Evolutionary conservation across 441 rosid species (phyloP), one percentile per base, ranked within the genome.

Genomic region (Mallotus japonicus): DNA sequence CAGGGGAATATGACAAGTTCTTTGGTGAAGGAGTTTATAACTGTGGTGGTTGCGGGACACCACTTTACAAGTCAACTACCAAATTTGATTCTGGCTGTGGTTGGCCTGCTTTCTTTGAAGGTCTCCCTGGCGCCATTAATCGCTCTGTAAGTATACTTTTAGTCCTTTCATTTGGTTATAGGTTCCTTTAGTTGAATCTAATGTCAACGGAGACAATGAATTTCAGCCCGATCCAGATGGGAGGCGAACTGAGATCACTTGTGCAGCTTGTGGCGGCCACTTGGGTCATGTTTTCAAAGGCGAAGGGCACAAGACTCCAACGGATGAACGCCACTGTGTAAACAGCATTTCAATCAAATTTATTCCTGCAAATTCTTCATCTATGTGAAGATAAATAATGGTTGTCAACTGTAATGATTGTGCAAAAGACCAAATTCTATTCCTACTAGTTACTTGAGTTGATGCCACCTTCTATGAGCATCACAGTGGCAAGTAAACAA

Each of bases 191-290:
- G 37, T 42, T 16, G 15, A 51, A 46, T 16, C 14, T 9, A 34
- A n/a, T 34, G 19, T 42, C 44, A 60, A 22, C 8, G 8, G 56
- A 57, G 34, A 61, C 32, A 34, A 17, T 76, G 49, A 59, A 59
- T 28, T 78, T 66, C 88, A 94, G 97, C 77, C 86, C 0, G 99
- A 92, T 69, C 87, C 97, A n/a, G 97, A 95, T 74, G 99, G 97
- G 83, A 76, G 82, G 83, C 76, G 98, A 72, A 74, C 73, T 19
- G 99, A 90, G 79, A 95, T 95, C 20, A 95, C 96, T 11, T 91
- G 98, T 61, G 88, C 98, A 8, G 93, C 97, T 5, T 95, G 99
- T 69, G 96, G 97, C 20, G 98, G 99, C 7, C 98, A 95, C 62
- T 80, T 90, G 32, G 97, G 96, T 17, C 99, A 95, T 76, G 99